Evolutionary conservation across 2,329 filamentous ascomycete species (phyloP).

Genomic region (Corinectria fuckeliana): DNA sequence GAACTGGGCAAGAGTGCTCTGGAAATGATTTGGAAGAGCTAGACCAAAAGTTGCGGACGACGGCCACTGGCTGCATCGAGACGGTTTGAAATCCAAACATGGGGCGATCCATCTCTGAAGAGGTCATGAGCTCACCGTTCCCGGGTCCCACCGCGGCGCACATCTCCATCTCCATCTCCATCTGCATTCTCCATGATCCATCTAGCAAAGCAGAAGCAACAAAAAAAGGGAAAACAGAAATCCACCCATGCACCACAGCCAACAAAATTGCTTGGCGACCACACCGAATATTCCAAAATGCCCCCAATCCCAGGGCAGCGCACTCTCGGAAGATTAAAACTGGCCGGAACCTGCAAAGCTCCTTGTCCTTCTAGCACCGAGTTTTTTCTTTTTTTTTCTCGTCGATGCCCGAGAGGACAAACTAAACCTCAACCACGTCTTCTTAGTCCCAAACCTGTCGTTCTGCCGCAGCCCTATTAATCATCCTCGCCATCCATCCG

Average conservation of each 20-base stretch:
- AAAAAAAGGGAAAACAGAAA: too few relatives aligned
- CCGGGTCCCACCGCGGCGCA: not conserved
- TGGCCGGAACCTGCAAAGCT: not conserved
- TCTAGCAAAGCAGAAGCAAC: not conserved
- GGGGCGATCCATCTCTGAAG: not conserved
- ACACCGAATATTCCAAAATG: too few relatives aligned
- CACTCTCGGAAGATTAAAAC: slow-evolving; percentile 1
- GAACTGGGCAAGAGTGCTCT: not conserved
- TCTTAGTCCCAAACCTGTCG: not conserved
- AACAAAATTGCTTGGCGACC: too few relatives aligned
- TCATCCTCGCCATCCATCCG: not conserved
- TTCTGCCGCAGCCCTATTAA: not conserved
- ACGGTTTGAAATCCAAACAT: not conserved
- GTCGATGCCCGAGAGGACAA: too few relatives aligned
- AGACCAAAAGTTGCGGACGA: too few relatives aligned
- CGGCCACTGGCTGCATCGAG: not conserved
- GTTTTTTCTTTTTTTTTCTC: too few relatives aligned
- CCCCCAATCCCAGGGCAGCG: not conserved
- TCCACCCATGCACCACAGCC: not conserved
- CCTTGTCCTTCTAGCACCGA: not conserved
- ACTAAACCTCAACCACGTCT: not conserved
- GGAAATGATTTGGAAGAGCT: not conserved
- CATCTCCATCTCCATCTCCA: not conserved
- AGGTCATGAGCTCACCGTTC: slow-evolving; percentile 1
- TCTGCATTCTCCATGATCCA: not conserved